A percentile compares a stretch with the other conserved stretches of the same genome.
Evolutionary conservation across 2,329 filamentous ascomycete genomes (phyloP).

Genomic region (Epichloe coenophiala): DNA sequence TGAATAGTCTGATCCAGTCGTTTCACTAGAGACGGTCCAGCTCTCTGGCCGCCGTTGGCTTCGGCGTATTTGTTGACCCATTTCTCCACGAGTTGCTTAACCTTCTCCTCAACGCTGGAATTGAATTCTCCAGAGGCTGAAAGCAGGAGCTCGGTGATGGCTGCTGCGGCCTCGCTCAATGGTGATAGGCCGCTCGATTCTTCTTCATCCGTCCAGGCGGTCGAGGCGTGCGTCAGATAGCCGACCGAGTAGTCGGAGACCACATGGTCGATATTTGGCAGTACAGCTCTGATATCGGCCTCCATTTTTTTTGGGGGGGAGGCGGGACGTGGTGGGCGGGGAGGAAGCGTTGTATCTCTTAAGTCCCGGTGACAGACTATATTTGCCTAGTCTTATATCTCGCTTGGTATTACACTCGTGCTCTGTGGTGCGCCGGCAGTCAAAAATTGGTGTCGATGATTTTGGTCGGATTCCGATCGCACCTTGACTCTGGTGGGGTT

Average conservation of each 20-base stretch:
- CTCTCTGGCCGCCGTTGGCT: conserved; percentile 56
- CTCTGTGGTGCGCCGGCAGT: neutral
- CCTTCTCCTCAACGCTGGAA: conserved; percentile 56
- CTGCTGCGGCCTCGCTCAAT: conserved; percentile 67
- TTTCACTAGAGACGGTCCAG: conserved; percentile 63
- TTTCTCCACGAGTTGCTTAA: conserved; percentile 74
- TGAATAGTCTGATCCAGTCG: conserved; percentile 90
- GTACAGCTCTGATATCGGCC: conserved; percentile 68
- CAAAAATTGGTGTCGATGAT: neutral
- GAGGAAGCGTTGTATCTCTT: neutral
- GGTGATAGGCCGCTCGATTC: conserved; percentile 60
- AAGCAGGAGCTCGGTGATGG: conserved; percentile 76
- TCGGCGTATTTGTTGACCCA: conserved; percentile 75
- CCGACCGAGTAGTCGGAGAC: conserved; percentile 88
- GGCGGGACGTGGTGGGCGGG: neutral
- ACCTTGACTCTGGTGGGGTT: conserved; percentile 1
- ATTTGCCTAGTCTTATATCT: too few species aligned
- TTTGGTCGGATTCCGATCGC: neutral
- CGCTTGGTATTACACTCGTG: too few species aligned
- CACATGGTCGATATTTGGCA: conserved; percentile 78
- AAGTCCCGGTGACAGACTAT: too few species aligned
- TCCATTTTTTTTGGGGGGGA: conserved; percentile 48
- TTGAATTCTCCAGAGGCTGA: conserved; percentile 84
- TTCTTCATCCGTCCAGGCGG: conserved; percentile 60
- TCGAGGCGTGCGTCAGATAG: conserved; percentile 87